Evolutionary conservation across 1,139 yeast species (phyloP).

Genomic region (Yamadazyma trypodendri): DNA sequence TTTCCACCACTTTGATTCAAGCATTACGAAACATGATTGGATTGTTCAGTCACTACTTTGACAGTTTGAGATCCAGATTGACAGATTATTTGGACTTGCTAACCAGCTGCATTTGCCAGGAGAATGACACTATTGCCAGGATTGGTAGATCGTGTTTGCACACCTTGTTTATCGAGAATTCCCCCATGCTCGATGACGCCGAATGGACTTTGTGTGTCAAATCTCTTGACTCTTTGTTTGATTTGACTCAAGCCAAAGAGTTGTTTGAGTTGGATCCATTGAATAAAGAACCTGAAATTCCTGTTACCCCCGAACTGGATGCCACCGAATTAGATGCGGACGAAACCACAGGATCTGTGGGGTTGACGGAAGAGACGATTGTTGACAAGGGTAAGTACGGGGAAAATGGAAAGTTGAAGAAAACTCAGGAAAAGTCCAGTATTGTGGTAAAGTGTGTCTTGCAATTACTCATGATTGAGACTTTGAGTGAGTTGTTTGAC

Average conservation of each 20-base stretch:
- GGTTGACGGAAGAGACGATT: neutral
- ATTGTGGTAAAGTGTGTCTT: conserved; percentile 91
- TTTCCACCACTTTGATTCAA: conserved; percentile 93
- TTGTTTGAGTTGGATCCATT: conserved; percentile 69
- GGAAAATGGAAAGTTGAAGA: conserved; percentile 24
- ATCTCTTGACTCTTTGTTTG: conserved; percentile 69
- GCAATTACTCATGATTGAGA: conserved; percentile 85
- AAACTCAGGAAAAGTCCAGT: conserved; percentile 60
- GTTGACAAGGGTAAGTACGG: conserved; percentile 13
- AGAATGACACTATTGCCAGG: conserved; percentile 92
- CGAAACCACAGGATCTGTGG: conserved; percentile 3
- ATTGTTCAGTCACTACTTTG: conserved; percentile 78
- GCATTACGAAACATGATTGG: conserved; percentile 89
- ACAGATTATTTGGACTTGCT: conserved; percentile 76
- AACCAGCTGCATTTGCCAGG: conserved; percentile 90
- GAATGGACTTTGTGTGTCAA: conserved; percentile 78
- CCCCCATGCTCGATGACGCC: conserved; percentile 53
- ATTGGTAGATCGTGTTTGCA: conserved; percentile 90
- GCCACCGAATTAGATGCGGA: neutral
- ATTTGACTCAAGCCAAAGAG: conserved; percentile 81
- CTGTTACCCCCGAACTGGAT: conserved; percentile 1
- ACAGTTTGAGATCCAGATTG: conserved; percentile 66
- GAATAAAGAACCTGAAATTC: conserved; percentile 13
- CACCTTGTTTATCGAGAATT: conserved; percentile 73
- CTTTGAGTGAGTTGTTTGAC: conserved; percentile 75